Evolutionary conservation across 345 rosid species (phyloP).

Genomic region (Rhodamnia argentea): DNA sequence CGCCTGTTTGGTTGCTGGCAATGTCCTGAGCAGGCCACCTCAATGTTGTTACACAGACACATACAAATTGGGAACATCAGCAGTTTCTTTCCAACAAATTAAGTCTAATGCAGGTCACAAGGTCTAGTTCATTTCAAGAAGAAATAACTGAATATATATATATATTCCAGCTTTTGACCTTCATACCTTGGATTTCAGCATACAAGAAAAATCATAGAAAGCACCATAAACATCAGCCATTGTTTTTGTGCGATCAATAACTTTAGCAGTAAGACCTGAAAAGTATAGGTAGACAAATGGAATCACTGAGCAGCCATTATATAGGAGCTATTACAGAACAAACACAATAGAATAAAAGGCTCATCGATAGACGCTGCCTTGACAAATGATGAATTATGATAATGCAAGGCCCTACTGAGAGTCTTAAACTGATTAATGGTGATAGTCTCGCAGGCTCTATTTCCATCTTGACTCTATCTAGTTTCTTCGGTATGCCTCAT

Average conservation of each 20-base stretch:
- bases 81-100: neutral
- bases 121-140: neutral
- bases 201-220: constrained; percentile 64
- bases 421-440: neutral
- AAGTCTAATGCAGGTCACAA: neutral
- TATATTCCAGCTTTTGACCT: neutral
- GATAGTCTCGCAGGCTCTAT: neutral
- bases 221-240: constrained; percentile 92
- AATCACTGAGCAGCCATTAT: neutral
- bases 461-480: neutral
- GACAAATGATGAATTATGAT: neutral
- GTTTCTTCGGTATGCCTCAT: neutral
- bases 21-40: neutral
- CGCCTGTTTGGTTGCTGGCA: neutral
- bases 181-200: constrained; percentile 65
- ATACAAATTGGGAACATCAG: neutral
- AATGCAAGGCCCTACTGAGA: neutral
- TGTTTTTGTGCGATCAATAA: constrained; percentile 63
- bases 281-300: neutral
- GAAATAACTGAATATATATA: neutral
- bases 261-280: constrained; percentile 87
- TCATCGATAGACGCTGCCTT: neutral
- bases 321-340: neutral
- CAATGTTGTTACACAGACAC: neutral
- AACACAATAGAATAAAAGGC: neutral